phyloP scores from a whole-genome alignment of 805 yeast species.

The Suhomyces faveliae region DNA sequence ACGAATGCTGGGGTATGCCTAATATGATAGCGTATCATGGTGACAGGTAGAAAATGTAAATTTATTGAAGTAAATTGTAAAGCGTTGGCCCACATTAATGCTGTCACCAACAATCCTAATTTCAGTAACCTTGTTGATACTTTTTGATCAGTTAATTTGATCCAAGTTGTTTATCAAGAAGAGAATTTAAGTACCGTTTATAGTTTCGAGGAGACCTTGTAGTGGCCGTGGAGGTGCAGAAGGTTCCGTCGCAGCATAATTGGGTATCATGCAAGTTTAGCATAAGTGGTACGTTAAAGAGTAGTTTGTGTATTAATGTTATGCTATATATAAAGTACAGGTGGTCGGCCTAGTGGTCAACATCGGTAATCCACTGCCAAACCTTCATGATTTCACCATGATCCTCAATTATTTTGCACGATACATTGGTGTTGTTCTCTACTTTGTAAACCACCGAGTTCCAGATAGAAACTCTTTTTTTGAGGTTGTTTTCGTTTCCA shows the following conservation, averaged over 20 bases:
- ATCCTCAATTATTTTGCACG: constrained; percentile 61
- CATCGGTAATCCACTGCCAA: constrained; percentile 75
- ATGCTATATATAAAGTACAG: constrained; percentile 1
- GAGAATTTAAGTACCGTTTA: too few species aligned
- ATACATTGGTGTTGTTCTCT: constrained; percentile 66
- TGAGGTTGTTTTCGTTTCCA: constrained; percentile 37
- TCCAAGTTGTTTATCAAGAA: too few species aligned
- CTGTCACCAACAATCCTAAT: too few species aligned
- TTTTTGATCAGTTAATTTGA: too few species aligned
- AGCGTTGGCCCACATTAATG: too few species aligned
- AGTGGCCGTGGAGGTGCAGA: too few species aligned
- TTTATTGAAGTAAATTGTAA: too few species aligned
- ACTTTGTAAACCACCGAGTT: constrained; percentile 50
- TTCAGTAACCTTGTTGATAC: too few species aligned
- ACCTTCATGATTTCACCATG: constrained; percentile 86
- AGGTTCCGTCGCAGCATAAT: too few species aligned
- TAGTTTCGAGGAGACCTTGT: too few species aligned
- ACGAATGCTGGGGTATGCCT: constrained; percentile 50
- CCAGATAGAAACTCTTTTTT: constrained; percentile 51
- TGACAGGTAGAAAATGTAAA: constrained; percentile 30
- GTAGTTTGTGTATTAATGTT: background rate
- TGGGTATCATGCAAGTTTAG: too few species aligned
- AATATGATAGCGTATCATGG: constrained; percentile 43
- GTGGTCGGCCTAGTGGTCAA: constrained; percentile 3
- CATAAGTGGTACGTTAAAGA: too few species aligned